Conservation (phyloP, 305 asterid species). For the Solanum chacoense region DNA sequence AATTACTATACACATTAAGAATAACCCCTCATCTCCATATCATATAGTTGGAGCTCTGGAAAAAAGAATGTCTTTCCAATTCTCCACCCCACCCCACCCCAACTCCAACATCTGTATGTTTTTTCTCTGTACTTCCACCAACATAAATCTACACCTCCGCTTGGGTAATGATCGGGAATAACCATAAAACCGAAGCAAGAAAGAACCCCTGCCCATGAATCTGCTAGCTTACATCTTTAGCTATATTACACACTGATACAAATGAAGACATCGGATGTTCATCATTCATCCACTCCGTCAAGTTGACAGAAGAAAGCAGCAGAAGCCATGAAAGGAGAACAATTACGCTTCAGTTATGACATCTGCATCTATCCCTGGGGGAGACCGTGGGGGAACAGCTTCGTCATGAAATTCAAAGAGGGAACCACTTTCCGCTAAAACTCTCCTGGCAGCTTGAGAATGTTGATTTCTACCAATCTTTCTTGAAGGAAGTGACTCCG, state of each 20-base stretch:
- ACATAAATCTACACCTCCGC: constrained; percentile 69
- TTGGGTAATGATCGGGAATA: constrained; percentile 98
- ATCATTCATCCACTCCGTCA: constrained; percentile 7
- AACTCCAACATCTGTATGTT: constrained; percentile 2
- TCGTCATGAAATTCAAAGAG: constrained; percentile 21
- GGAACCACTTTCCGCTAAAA: constrained; percentile 18
- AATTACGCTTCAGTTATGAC: constrained; percentile 35
- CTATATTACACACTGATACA: constrained; percentile 10
- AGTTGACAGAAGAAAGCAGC: constrained; percentile 38
- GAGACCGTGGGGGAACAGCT: constrained; percentile 79
- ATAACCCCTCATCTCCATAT: constrained; percentile 8
- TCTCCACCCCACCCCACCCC: neutral
- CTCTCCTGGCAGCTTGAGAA: constrained; percentile 46
- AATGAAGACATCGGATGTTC: neutral
- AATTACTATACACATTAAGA: neutral
- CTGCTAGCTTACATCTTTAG: constrained; percentile 42
- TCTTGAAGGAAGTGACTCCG: constrained; percentile 46
- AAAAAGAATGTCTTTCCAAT: constrained; percentile 1
- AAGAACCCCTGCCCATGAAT: constrained; percentile 11
- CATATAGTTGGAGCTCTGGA: constrained; percentile 10
- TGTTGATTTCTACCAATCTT: constrained; percentile 41
- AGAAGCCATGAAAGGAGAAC: constrained; percentile 40
- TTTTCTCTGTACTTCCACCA: constrained; percentile 6
- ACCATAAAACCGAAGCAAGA: constrained; percentile 26
- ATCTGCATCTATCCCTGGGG: constrained; percentile 48